Evolutionary conservation across 176 grass and related monocot species (phyloP).

Genomic region (Raddia distichophylla): DNA sequence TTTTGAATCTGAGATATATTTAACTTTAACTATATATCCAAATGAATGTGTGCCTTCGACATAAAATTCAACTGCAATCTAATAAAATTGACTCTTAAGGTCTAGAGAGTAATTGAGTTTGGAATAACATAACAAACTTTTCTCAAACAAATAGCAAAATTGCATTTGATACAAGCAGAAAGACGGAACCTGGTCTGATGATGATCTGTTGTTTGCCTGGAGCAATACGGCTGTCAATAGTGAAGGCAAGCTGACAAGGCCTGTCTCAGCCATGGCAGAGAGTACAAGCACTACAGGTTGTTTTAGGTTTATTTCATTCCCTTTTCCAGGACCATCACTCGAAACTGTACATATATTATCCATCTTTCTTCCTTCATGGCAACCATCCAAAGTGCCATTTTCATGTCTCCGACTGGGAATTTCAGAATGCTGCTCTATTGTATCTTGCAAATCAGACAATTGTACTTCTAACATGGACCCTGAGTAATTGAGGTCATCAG

Average conservation of each 20-base stretch:
- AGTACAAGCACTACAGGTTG: constrained; percentile 77
- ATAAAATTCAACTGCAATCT: constrained; percentile 1
- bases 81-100: constrained; percentile 6
- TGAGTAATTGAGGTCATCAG: constrained; percentile 34
- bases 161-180: constrained; percentile 29
- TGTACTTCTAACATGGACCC: constrained; percentile 38
- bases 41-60: constrained; percentile 9
- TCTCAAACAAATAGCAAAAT: constrained; percentile 10
- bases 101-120: constrained; percentile 24
- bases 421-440: constrained; percentile 38
- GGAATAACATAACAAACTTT: constrained; percentile 27
- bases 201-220: constrained; percentile 92
- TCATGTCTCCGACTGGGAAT: constrained; percentile 52
- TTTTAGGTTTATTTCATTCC: constrained; percentile 67
- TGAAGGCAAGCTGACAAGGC: constrained; percentile 90
- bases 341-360: constrained; percentile 37
- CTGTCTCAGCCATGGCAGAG: constrained; percentile 94
- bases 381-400: constrained; percentile 46
- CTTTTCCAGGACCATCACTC: constrained; percentile 44
- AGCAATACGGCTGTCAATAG: constrained; percentile 96
- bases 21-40: constrained; percentile 9
- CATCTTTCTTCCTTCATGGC: constrained; percentile 54
- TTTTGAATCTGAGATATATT: constrained; percentile 25
- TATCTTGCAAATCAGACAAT: constrained; percentile 21
- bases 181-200: constrained; percentile 82